A percentile compares a stretch with the other conserved stretches of the same genome.
These are phyloP conservation scores for Cystobasidium ongulense DNA, from an alignment of 768 basidiomycete genomes.

Conservation along the genomic window DNA sequence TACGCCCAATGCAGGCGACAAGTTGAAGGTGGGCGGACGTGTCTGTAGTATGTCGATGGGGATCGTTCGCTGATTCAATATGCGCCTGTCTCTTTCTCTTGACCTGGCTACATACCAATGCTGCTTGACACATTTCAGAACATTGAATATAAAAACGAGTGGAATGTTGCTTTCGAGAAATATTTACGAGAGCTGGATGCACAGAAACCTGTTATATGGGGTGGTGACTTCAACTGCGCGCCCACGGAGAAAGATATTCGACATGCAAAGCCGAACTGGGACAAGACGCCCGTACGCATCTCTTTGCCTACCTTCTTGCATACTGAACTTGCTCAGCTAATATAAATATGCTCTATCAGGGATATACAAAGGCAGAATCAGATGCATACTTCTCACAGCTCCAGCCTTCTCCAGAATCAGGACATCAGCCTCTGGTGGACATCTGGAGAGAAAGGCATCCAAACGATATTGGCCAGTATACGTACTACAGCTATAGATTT, in stretches of 20 bases:
- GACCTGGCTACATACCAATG: background rate
- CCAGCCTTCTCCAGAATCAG: conserved; percentile 49
- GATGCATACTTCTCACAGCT: conserved; percentile 64
- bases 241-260: conserved; percentile 55
- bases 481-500: conserved; percentile 72
- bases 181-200: conserved; percentile 66
- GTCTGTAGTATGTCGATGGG: too few species aligned
- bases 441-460: conserved; percentile 67
- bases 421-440: conserved; percentile 55
- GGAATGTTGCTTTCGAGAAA: conserved; percentile 67
- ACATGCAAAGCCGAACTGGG: conserved; percentile 37
- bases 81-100: too few species aligned
- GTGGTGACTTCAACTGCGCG: conserved; percentile 78
- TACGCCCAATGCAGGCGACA: conserved; percentile 70
- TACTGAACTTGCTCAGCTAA: background rate
- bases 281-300: background rate
- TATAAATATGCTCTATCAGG: conserved; percentile 45
- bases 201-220: conserved; percentile 78
- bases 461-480: conserved; percentile 58
- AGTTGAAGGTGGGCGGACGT: conserved; percentile 61
- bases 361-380: conserved; percentile 75
- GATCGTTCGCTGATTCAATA: too few species aligned
- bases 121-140: conserved; percentile 51
- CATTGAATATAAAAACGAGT: conserved; percentile 63
- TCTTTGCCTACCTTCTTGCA: background rate